Evolutionary conservation across 306 rosid genomes (phyloP), one percentile per base, ranked within the genome.

Genomic region (Neltuma alba): DNA sequence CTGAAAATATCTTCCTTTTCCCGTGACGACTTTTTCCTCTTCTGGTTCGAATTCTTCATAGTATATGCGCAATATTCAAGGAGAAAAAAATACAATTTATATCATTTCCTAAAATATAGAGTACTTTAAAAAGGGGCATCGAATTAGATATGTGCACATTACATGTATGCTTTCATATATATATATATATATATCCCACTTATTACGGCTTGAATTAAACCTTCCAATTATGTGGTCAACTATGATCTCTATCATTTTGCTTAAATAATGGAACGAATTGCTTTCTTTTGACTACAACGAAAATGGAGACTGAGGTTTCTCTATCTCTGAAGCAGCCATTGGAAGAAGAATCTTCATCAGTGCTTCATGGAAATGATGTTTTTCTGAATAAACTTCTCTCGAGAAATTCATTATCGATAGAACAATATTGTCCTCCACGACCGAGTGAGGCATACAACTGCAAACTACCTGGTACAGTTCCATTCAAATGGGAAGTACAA

Each of bases 401-500:
- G 0, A 5, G 65, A 36, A 44, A 1, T 0, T 52, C 73, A 65
- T 18, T 25, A 18, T 76, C 72, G 73, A 47, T 54, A n/a, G 14
- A 21, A 54, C 60, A 54, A 54, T 54, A n/a, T 1, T 70, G 73
- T 18, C n/a, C 54, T 5, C 23, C 44, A 2, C 70, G 40, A 13
- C 15, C 6, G 7, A 55, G 9, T 25, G 70, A 37, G 33, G 1
- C 34, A 14, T 57, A 69, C 62, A 34, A 4, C 27, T 58, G 68
- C 34, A 40, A 54, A 16, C 5, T 42, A 5, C 25, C 70, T 12
- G 60, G 72, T 69, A 27, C 1, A 10, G 34, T 81, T 70, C 81
- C 85, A 69, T 81, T 81, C 81, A 20, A 0, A 34, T 81, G 85
- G 85, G 85, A 81, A 70, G 34, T 76, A 7, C 20, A 68, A 3